Percentiles rank a stretch among this genome's conserved stretches.
Evolutionary conservation across 352 stramenopile species (phyloP).

Genomic region (Globisporangium iwayamae): DNA sequence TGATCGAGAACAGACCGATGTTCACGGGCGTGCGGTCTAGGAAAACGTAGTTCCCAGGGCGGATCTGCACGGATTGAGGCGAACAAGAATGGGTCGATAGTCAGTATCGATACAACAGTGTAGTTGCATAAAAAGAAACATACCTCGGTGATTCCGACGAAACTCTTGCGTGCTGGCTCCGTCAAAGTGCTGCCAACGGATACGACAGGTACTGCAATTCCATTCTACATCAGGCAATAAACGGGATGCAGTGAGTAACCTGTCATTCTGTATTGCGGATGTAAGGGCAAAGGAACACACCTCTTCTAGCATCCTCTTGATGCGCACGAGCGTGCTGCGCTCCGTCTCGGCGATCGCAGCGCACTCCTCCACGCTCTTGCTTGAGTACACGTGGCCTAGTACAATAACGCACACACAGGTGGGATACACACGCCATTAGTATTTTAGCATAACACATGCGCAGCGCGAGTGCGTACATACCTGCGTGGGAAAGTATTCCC

Average conservation of each 20-base stretch:
- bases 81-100: not conserved
- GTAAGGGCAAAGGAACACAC: constrained; percentile 8
- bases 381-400: constrained; percentile 55
- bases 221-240: constrained; percentile 22
- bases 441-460: not conserved
- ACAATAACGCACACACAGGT: not conserved
- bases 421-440: not conserved
- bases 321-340: constrained; percentile 58
- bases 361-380: constrained; percentile 47
- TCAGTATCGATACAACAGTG: not conserved
- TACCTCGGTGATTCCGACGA: constrained; percentile 68
- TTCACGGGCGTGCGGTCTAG: constrained; percentile 67
- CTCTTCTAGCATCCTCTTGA: constrained; percentile 48
- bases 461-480: constrained; percentile 11
- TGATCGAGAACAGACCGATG: constrained; percentile 55
- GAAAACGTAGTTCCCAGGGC: constrained; percentile 74
- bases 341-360: constrained; percentile 52
- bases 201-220: constrained; percentile 50
- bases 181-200: constrained; percentile 69
- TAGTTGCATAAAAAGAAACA: not conserved
- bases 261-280: no score
- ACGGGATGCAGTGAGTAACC: not conserved
- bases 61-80: constrained; percentile 28
- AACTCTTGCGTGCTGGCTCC: constrained; percentile 53
- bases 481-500: constrained; percentile 59